These are phyloP conservation scores for Aspergillus hancockii DNA, from an alignment of 495 filamentous ascomycete species.

Conservation along the genomic window DNA sequence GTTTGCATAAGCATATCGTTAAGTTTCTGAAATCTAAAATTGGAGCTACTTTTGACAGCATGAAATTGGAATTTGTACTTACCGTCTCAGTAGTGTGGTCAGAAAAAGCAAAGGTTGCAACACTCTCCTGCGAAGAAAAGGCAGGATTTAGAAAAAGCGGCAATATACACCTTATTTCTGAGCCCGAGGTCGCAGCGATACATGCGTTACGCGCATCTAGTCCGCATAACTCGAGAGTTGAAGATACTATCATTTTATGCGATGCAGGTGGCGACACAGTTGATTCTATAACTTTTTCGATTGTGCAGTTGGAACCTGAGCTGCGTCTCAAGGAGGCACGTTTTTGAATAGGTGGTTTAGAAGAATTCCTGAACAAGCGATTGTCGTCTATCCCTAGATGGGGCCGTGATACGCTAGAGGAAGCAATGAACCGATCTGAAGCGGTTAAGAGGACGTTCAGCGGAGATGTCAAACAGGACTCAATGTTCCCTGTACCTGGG, in stretches of 20 bases:
- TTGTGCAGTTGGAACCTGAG: slow-evolving; percentile 29
- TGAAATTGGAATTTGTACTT: slow-evolving; percentile 64
- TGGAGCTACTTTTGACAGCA: slow-evolving; percentile 61
- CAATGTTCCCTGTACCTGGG: slow-evolving; percentile 26
- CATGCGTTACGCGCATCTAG: slow-evolving; percentile 67
- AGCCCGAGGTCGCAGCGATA: slow-evolving; percentile 76
- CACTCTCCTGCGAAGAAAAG: slow-evolving; percentile 61
- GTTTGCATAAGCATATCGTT: slow-evolving; percentile 27
- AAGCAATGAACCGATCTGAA: slow-evolving; percentile 26
- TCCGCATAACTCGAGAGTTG: slow-evolving; percentile 60
- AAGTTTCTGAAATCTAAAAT: slow-evolving; percentile 42
- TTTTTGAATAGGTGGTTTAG: slow-evolving; percentile 71
- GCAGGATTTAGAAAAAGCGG: slow-evolving; percentile 65
- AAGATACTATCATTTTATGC: slow-evolving; percentile 73
- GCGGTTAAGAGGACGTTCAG: slow-evolving; percentile 23
- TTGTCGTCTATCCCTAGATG: slow-evolving; percentile 36
- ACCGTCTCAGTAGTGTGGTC: slow-evolving; percentile 71
- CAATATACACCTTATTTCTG: slow-evolving; percentile 67
- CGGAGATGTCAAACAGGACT: slow-evolving; percentile 15
- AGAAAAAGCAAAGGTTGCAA: slow-evolving; percentile 70
- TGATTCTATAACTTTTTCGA: slow-evolving; percentile 58
- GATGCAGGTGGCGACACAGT: slow-evolving; percentile 82
- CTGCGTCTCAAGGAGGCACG: slow-evolving; percentile 65
- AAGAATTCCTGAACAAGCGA: slow-evolving; percentile 60
- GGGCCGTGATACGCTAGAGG: slow-evolving; percentile 22